Conservation (phyloP, 2,329 filamentous ascomycete genomes). For the Colletotrichum tropicale region DNA sequence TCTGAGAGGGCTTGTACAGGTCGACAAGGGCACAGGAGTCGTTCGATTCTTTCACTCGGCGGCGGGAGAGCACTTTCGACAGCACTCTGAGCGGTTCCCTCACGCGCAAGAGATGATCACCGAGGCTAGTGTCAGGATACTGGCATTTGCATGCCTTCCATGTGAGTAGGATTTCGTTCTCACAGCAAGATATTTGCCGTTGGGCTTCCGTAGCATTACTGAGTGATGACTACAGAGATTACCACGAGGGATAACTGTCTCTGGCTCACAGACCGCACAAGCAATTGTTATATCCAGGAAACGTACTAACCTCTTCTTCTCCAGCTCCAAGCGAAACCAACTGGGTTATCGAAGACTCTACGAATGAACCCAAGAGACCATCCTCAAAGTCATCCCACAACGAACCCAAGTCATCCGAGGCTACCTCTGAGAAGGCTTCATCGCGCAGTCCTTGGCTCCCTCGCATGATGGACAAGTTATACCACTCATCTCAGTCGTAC, state of each 20-base stretch:
- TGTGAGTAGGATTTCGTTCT: not conserved
- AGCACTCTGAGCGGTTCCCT: not conserved
- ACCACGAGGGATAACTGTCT: not conserved
- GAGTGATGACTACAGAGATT: not conserved
- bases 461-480: not conserved
- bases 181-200: rapidly evolving
- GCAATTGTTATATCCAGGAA: not conserved
- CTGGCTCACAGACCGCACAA: not conserved
- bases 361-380: not conserved
- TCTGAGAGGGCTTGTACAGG: not conserved
- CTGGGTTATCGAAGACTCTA: not conserved
- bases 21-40: not conserved
- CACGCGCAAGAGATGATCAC: not conserved
- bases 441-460: not conserved
- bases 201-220: rapidly evolving
- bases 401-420: not conserved
- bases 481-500: not conserved
- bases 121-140: not conserved
- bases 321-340: not conserved
- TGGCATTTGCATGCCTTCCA: not conserved
- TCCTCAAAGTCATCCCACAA: not conserved
- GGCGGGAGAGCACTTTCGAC: not conserved
- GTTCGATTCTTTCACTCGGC: not conserved
- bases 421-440: not conserved
- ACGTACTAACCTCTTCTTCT: not conserved